Percentiles rank a stretch among this genome's conserved stretches.
Evolutionary conservation across 2,329 filamentous ascomycete species (phyloP).

Genomic region (Leptosphaerulina australis): DNA sequence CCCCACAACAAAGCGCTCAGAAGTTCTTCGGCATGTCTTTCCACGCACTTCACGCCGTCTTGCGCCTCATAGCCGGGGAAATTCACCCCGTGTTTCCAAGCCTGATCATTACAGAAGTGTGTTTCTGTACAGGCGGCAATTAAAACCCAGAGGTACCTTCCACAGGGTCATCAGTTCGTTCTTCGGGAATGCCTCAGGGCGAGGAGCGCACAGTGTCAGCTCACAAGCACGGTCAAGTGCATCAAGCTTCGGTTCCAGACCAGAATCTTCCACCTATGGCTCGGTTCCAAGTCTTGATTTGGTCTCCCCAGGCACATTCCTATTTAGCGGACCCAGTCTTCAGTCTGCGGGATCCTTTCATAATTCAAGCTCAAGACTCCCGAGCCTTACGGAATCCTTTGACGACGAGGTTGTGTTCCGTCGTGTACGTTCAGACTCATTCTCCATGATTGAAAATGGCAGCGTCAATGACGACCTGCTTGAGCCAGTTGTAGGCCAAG

Average conservation of each 20-base stretch:
- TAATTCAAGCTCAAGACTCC: constrained; percentile 27
- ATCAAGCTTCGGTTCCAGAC: constrained; percentile 30
- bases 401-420: constrained; percentile 19
- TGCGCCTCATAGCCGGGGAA: constrained; percentile 4
- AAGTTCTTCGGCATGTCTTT: constrained; percentile 35
- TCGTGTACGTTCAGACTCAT: constrained; percentile 28
- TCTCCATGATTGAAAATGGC: constrained; percentile 28
- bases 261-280: constrained; percentile 24
- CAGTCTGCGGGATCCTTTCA: constrained; percentile 33
- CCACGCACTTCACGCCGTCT: constrained; percentile 22
- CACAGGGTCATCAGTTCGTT: constrained; percentile 38
- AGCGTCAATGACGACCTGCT: constrained; percentile 31
- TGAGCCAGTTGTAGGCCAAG: constrained; percentile 29
- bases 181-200: constrained; percentile 26
- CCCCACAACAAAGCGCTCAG: constrained; percentile 23
- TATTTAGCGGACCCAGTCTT: constrained; percentile 44
- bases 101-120: constrained; percentile 16
- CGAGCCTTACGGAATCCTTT: constrained; percentile 25
- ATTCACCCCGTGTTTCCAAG: constrained; percentile 20
- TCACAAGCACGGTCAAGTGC: constrained; percentile 23
- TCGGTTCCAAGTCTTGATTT: constrained; percentile 41
- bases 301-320: constrained; percentile 39
- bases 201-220: constrained; percentile 4
- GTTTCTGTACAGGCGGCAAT: constrained; percentile 19
- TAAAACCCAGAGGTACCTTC: constrained; percentile 30